phyloP scores from a whole-genome alignment of 164 flowering plant species.

The Kalanchoe fedtschenkoi region DNA sequence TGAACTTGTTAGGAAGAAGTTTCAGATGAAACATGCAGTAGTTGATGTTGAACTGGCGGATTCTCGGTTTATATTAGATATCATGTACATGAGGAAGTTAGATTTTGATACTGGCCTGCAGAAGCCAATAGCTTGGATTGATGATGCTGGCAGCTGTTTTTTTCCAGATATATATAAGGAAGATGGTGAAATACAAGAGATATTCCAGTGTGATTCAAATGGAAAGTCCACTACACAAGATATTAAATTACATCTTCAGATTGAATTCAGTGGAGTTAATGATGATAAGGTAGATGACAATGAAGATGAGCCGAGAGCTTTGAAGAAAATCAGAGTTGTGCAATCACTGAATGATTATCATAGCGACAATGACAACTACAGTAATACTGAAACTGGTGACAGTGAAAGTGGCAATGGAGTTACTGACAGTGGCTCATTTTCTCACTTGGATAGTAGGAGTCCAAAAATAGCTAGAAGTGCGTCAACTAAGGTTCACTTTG shows the following conservation, averaged over 20 bases:
- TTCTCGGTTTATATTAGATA: constrained; percentile 37
- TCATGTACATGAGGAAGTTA: constrained; percentile 52
- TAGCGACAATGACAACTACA: background rate
- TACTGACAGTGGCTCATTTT: background rate
- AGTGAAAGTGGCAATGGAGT: background rate
- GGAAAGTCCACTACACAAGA: constrained; percentile 5
- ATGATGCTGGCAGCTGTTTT: constrained; percentile 61
- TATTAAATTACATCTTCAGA: constrained; percentile 59
- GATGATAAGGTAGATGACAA: constrained; percentile 28
- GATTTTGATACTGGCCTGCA: constrained; percentile 51
- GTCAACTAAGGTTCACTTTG: too few species aligned
- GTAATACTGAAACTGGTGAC: background rate
- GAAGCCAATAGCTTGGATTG: constrained; percentile 84
- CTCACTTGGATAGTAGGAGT: background rate
- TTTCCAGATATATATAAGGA: constrained; percentile 49
- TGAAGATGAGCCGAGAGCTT: constrained; percentile 43
- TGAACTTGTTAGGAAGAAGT: background rate
- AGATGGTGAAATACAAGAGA: too few species aligned
- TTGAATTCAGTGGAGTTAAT: constrained; percentile 41
- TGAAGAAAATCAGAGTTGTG: constrained; percentile 23
- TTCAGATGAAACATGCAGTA: background rate
- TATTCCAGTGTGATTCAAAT: background rate
- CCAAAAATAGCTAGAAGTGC: too few species aligned
- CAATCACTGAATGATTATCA: constrained; percentile 14
- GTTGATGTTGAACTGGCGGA: background rate